These are phyloP conservation scores for Plasmodium inui DNA, from an alignment of 169 alveolate species.

Conservation along the genomic window DNA sequence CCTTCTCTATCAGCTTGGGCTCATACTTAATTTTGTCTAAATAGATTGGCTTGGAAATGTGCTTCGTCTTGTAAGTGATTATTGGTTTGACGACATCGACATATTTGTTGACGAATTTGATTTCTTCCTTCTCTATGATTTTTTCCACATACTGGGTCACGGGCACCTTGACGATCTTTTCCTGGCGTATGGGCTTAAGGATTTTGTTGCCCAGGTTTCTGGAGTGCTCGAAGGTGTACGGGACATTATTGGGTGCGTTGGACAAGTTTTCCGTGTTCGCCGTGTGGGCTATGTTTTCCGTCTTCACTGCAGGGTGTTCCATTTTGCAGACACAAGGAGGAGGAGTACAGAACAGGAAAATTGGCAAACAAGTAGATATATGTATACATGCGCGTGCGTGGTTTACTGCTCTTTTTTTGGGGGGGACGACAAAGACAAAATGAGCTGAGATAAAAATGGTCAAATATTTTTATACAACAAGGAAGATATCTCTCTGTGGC, in stretches of 20 bases:
- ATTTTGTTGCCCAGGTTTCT: slow-evolving; percentile 56
- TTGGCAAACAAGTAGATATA: background rate
- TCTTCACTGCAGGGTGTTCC: slow-evolving; percentile 20
- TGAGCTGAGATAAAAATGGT: background rate
- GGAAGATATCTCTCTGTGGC: background rate
- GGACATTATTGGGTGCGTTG: slow-evolving; percentile 9
- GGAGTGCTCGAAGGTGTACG: slow-evolving; percentile 66
- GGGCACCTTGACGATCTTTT: slow-evolving; percentile 69
- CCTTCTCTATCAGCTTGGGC: slow-evolving; percentile 62
- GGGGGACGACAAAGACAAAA: background rate
- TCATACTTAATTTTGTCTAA: slow-evolving; percentile 73
- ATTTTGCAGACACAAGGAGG: slow-evolving; percentile 7
- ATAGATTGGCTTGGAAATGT: slow-evolving; percentile 63
- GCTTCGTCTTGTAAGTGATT: slow-evolving; percentile 72
- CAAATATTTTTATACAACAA: slow-evolving; percentile 5
- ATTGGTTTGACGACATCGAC: slow-evolving; percentile 71
- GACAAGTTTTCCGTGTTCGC: background rate
- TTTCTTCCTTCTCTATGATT: slow-evolving; percentile 63
- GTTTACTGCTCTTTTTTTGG: slow-evolving; percentile 7
- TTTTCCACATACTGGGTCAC: slow-evolving; percentile 72
- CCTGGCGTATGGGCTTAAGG: slow-evolving; percentile 75
- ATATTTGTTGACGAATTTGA: slow-evolving; percentile 68
- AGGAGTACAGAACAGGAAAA: background rate
- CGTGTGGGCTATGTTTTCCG: background rate
- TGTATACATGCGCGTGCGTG: background rate